These are phyloP conservation scores for Phytophthora macrochlamydospora DNA, from an alignment of 352 stramenopile species.

Conservation along the genomic window DNA sequence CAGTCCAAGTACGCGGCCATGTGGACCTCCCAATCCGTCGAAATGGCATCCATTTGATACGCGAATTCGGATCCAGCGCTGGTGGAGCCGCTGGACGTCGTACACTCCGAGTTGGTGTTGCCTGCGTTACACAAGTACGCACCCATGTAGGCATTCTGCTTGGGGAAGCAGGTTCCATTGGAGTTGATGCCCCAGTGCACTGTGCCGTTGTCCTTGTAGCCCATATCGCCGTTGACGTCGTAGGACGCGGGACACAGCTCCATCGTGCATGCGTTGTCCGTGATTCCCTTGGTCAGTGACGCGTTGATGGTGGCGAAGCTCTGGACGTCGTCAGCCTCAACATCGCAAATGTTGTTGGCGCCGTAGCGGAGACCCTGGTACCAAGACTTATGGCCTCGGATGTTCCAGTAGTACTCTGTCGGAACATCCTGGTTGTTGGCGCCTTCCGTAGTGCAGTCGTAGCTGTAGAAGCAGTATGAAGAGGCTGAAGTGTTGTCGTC, in stretches of 20 bases:
- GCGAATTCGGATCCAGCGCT: conserved; percentile 32
- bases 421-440: conserved; percentile 53
- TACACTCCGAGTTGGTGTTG: conserved; percentile 42
- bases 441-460: conserved; percentile 41
- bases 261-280: conserved; percentile 44
- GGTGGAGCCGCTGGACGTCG: conserved; percentile 19
- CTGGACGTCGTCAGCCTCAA: conserved; percentile 35
- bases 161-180: conserved; percentile 60
- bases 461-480: conserved; percentile 48
- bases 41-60: conserved; percentile 94
- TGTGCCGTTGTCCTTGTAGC: conserved; percentile 37
- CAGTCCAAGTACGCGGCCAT: conserved; percentile 81
- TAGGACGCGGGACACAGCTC: conserved; percentile 46
- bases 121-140: conserved; percentile 55
- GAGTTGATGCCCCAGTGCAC: conserved; percentile 58
- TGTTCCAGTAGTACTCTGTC: conserved; percentile 33
- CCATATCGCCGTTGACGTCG: conserved; percentile 57
- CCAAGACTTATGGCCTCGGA: conserved; percentile 61
- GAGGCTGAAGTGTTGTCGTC: conserved; percentile 16
- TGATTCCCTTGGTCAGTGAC: conserved; percentile 38
- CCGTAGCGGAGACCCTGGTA: conserved; percentile 68
- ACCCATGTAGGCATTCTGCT: conserved; percentile 63
- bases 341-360: conserved; percentile 57
- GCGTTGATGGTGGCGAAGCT: conserved; percentile 39
- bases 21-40: conserved; percentile 86